Percentiles rank a stretch among this genome's conserved stretches.
Conservation (phyloP, 495 filamentous ascomycete species). For the Neurospora africana region DNA sequence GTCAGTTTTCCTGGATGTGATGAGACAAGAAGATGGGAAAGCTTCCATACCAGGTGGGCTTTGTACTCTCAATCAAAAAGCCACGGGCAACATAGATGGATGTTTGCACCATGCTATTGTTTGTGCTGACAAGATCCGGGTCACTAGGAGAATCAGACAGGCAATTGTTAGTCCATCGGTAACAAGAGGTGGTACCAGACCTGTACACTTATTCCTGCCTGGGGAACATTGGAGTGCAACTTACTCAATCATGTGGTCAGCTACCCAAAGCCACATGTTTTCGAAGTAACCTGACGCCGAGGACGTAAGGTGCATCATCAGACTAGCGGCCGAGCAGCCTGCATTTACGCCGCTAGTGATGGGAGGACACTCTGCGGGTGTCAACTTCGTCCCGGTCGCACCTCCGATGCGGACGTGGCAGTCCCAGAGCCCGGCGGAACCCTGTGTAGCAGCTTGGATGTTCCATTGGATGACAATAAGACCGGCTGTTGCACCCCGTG, state of each 20-base stretch:
- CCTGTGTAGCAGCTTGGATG: conserved; percentile 21
- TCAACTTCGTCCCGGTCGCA: conserved; percentile 51
- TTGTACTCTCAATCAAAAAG: conserved; percentile 52
- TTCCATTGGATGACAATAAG: conserved; percentile 86
- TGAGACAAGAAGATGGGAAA: too few species aligned
- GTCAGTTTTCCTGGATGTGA: too few species aligned
- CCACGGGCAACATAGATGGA: conserved; percentile 80
- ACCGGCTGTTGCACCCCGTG: conserved; percentile 61
- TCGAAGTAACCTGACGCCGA: conserved; percentile 66
- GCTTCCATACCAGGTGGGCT: conserved; percentile 33
- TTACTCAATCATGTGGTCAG: conserved; percentile 77
- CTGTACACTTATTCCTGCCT: neutral
- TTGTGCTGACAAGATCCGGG: neutral
- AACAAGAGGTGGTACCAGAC: too few species aligned
- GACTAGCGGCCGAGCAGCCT: conserved; percentile 46
- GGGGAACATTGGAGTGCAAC: conserved; percentile 22
- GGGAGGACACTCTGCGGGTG: conserved; percentile 47
- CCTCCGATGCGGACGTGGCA: conserved; percentile 11
- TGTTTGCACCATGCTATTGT: conserved; percentile 61
- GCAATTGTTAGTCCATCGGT: too few species aligned
- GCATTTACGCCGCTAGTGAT: conserved; percentile 18
- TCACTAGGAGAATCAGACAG: too few species aligned
- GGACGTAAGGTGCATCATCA: conserved; percentile 63
- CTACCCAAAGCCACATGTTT: conserved; percentile 85
- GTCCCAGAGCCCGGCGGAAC: conserved; percentile 8